phyloP scores from a whole-genome alignment of 2,329 filamentous ascomycete species.

The Botrytis medusae region DNA sequence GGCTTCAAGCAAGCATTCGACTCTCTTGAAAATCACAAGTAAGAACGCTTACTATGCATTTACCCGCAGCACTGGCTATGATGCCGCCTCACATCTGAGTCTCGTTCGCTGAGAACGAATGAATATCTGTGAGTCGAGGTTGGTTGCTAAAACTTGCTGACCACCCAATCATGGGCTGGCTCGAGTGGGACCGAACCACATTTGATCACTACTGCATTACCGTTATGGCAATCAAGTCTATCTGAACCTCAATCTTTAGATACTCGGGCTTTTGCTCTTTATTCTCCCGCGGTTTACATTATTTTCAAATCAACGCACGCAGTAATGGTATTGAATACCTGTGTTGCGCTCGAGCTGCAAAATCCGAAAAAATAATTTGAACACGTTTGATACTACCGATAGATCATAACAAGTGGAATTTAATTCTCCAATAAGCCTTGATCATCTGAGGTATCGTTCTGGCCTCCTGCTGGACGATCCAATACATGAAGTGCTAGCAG shows the following conservation, averaged over 20 bases:
- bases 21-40: neutral
- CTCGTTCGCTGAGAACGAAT: neutral
- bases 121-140: neutral
- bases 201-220: neutral
- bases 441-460: rapidly evolving
- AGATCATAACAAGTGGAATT: neutral
- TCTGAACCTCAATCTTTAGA: neutral
- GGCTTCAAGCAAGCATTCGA: neutral
- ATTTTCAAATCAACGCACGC: neutral
- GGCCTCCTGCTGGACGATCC: neutral
- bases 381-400: neutral
- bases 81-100: neutral
- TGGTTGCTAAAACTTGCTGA: neutral
- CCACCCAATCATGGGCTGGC: neutral
- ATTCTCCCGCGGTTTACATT: neutral
- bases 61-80: neutral
- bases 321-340: neutral
- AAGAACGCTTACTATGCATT: neutral
- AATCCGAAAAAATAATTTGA: neutral
- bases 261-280: rapidly evolving
- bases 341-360: neutral
- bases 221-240: neutral
- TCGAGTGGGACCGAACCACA: neutral
- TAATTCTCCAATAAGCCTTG: rapidly evolving
- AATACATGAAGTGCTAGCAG: rapidly evolving